Percentiles rank a stretch among this genome's conserved stretches.
Evolutionary conservation across 495 filamentous ascomycete genomes (phyloP).

Genomic region (Penicillium waksmanii): DNA sequence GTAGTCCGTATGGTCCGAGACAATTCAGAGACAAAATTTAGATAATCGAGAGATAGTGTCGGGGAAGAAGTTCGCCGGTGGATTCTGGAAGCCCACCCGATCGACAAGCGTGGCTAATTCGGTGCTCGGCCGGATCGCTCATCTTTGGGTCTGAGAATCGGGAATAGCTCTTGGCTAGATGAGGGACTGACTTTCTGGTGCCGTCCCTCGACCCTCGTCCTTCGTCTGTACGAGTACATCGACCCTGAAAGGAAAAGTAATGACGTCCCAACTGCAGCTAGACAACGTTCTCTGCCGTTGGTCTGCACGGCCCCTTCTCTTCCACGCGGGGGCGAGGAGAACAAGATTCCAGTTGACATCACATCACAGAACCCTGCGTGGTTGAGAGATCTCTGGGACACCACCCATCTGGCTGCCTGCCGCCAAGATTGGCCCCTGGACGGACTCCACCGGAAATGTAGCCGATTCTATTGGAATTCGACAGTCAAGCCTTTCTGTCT

Average conservation of each 20-base stretch:
- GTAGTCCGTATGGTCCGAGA: not conserved
- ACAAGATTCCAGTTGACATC: constrained; percentile 4
- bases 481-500: constrained; percentile 2
- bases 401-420: not conserved
- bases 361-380: not conserved
- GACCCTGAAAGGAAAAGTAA: too few species aligned
- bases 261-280: too few species aligned
- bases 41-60: not conserved
- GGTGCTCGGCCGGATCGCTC: constrained; percentile 6
- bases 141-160: not conserved
- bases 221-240: not conserved
- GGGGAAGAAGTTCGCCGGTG: constrained; percentile 12
- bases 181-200: not conserved
- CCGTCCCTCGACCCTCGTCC: not conserved
- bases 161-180: constrained; percentile 1
- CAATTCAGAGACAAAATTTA: constrained; percentile 2
- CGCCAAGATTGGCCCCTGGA: constrained; percentile 6
- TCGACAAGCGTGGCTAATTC: constrained; percentile 4
- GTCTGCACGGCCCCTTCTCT: constrained; percentile 1
- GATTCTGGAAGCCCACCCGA: constrained; percentile 17
- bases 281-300: not conserved
- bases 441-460: not conserved
- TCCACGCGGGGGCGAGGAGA: not conserved
- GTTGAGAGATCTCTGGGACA: not conserved
- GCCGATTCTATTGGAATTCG: constrained; percentile 4